Percentiles rank a stretch among this genome's conserved stretches.
Conservation (phyloP, 2,329 filamentous ascomycete species). For the Chaetomiaceae sp. region DNA sequence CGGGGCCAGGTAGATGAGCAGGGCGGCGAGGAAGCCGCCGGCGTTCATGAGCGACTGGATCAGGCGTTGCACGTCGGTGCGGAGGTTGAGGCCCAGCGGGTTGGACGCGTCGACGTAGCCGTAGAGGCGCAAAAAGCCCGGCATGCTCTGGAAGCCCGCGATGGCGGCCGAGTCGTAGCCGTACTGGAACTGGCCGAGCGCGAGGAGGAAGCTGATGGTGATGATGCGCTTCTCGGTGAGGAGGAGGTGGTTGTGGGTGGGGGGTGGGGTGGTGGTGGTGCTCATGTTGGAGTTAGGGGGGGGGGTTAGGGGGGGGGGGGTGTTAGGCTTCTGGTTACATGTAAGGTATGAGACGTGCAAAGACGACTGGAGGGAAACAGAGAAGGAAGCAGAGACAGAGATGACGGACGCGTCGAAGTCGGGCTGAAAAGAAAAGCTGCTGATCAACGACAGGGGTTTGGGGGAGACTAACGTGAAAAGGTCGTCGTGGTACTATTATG, state of each 20-base stretch:
- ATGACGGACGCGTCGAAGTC: background rate
- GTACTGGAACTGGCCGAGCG: slow-evolving; percentile 37
- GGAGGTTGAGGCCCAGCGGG: slow-evolving; percentile 25
- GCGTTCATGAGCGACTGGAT: slow-evolving; percentile 34
- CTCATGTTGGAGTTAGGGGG: background rate
- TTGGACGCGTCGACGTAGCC: slow-evolving; percentile 24
- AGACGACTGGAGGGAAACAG: background rate
- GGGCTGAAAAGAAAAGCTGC: no score
- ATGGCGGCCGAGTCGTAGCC: slow-evolving; percentile 37
- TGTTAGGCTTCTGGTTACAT: no score
- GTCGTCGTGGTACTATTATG: no score
- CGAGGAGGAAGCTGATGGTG: slow-evolving; percentile 31
- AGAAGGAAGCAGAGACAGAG: background rate
- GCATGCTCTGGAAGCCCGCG: slow-evolving; percentile 35
- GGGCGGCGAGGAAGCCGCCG: slow-evolving; percentile 31
- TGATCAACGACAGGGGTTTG: no score
- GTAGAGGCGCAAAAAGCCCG: slow-evolving; percentile 30
- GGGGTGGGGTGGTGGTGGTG: background rate
- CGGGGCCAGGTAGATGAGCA: slow-evolving; percentile 28
- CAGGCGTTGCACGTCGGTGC: slow-evolving; percentile 30
- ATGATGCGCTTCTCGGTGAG: slow-evolving; percentile 28
- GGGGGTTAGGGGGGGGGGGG: no score
- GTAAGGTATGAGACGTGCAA: no score
- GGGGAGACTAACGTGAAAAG: no score
- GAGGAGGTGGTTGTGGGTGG: background rate